A percentile compares a stretch with the other conserved stretches of the same genome.
These are phyloP conservation scores for Candida tetrigidarum DNA, from an alignment of 1,139 yeast species.

Conservation along the genomic window DNA sequence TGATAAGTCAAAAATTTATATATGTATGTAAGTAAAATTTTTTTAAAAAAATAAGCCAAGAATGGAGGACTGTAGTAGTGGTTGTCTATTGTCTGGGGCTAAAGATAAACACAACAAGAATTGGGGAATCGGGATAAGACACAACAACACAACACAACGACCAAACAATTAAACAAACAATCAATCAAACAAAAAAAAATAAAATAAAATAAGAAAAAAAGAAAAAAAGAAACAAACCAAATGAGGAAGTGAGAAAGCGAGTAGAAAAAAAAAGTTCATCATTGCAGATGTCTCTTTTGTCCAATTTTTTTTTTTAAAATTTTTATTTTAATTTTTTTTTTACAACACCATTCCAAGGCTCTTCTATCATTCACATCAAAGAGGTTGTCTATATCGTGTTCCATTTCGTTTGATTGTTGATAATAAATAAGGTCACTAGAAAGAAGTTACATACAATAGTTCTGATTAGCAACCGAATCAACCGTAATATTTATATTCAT, in stretches of 20 bases:
- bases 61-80: too few species aligned
- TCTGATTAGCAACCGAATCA: background rate
- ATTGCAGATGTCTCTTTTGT: background rate
- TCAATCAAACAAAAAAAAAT: background rate
- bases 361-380: background rate
- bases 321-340: background rate
- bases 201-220: too few species aligned
- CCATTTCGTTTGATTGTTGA: background rate
- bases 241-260: background rate
- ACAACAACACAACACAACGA: too few species aligned
- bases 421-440: background rate
- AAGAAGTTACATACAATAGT: background rate
- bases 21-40: too few species aligned
- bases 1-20: too few species aligned
- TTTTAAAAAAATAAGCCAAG: too few species aligned
- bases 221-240: background rate
- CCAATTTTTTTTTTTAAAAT: background rate
- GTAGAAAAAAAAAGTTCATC: background rate
- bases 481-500: background rate
- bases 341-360: background rate
- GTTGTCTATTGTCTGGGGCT: background rate
- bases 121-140: too few species aligned
- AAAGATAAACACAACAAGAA: background rate
- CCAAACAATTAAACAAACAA: too few species aligned
- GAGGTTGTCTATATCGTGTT: background rate